Evolutionary conservation across 2,329 filamentous ascomycete genomes (phyloP).

Genomic region (Coleophoma crateriformis): DNA sequence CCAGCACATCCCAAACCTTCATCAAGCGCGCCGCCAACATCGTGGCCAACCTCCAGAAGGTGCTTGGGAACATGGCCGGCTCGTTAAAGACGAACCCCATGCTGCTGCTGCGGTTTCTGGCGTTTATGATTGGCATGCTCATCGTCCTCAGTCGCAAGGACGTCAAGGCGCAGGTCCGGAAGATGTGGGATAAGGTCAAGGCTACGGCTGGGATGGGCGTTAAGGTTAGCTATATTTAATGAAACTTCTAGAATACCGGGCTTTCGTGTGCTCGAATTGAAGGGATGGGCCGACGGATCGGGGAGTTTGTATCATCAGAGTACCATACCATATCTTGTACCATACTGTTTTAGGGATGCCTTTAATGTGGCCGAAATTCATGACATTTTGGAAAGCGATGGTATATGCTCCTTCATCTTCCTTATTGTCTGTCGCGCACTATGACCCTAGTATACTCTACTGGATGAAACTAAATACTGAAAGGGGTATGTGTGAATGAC

Average conservation of each 20-base stretch:
- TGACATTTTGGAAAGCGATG: no score
- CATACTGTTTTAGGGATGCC: no score
- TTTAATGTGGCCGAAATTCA: no score
- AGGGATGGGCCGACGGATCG: no score
- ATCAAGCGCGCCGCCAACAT: slow-evolving; percentile 40
- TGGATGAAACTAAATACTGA: background rate
- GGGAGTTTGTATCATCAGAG: no score
- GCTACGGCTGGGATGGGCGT: slow-evolving; percentile 92
- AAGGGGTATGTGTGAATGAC: background rate
- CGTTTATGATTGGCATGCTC: slow-evolving; percentile 75
- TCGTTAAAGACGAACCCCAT: slow-evolving; percentile 52
- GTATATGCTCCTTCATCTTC: no score
- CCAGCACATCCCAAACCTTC: slow-evolving; percentile 12
- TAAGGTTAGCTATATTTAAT: slow-evolving; percentile 91
- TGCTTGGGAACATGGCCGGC: slow-evolving; percentile 45
- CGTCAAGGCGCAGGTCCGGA: slow-evolving; percentile 51
- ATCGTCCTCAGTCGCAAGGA: slow-evolving; percentile 70
- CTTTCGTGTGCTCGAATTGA: no score
- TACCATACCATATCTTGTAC: no score
- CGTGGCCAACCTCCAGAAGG: slow-evolving; percentile 42
- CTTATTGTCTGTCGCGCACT: no score
- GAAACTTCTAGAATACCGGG: background rate
- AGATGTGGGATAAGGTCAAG: slow-evolving; percentile 56
- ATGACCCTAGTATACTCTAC: no score
- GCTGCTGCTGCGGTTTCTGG: slow-evolving; percentile 56